A percentile compares a stretch with the other conserved stretches of the same genome.
Conservation (phyloP, 2,329 filamentous ascomycete species). For the Knufia petricola region DNA sequence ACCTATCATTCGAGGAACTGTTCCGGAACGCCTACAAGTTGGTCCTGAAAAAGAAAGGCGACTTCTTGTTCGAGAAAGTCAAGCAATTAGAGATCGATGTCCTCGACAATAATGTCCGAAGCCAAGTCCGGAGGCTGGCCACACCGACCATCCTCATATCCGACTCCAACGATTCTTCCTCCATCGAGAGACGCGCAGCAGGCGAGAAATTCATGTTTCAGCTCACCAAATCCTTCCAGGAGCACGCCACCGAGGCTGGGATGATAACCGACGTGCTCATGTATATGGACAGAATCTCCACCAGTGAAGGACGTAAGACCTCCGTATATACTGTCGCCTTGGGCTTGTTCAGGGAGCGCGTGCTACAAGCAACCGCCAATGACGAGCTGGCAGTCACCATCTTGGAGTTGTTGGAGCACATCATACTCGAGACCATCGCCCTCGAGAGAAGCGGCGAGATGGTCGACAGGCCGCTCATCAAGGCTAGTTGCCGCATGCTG, state of each 20-base stretch:
- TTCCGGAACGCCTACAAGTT: constrained; percentile 93
- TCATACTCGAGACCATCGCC: constrained; percentile 80
- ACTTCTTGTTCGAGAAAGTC: constrained; percentile 69
- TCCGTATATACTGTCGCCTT: constrained; percentile 80
- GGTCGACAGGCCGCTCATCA: constrained; percentile 73
- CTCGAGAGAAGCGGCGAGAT: constrained; percentile 87
- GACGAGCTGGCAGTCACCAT: constrained; percentile 41
- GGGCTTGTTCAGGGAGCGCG: constrained; percentile 76
- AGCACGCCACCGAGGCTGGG: constrained; percentile 86
- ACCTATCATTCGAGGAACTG: constrained; percentile 86
- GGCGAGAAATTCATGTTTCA: constrained; percentile 75
- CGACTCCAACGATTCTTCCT: constrained; percentile 45
- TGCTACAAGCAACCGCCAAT: constrained; percentile 55
- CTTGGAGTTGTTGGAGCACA: constrained; percentile 65
- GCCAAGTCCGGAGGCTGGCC: constrained; percentile 60
- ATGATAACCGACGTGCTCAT: constrained; percentile 96
- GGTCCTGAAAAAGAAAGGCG: constrained; percentile 77
- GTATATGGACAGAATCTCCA: constrained; percentile 86
- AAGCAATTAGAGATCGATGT: constrained; percentile 72
- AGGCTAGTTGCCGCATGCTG: constrained; percentile 79
- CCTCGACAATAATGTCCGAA: constrained; percentile 65
- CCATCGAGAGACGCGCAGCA: constrained; percentile 66
- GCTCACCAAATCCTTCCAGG: constrained; percentile 70
- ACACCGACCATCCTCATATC: constrained; percentile 56
- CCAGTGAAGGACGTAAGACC: constrained; percentile 59